phyloP scores from a whole-genome alignment of 768 basidiomycete genomes.

The Cystobasidium onofrii region DNA sequence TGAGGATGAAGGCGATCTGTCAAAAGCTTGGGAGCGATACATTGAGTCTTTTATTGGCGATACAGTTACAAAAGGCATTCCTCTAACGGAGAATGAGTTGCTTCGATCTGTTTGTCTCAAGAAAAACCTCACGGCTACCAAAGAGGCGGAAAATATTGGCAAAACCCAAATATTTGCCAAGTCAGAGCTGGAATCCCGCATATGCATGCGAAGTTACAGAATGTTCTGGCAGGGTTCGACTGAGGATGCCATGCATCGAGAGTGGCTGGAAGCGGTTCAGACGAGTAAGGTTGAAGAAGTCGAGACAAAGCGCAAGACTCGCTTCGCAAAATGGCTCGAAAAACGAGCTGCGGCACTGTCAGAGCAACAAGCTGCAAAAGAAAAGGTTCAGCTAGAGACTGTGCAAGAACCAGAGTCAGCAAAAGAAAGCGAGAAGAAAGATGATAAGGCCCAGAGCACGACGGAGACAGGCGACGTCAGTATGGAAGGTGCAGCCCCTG shows the following conservation, averaged over 20 bases:
- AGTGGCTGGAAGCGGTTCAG: slow-evolving; percentile 31
- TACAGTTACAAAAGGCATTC: slow-evolving; percentile 27
- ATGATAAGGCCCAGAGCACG: neutral
- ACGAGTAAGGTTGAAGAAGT: slow-evolving; percentile 28
- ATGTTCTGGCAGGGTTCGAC: slow-evolving; percentile 65
- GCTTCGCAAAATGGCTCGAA: slow-evolving; percentile 2
- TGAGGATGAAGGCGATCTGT: slow-evolving; percentile 47
- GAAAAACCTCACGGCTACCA: neutral
- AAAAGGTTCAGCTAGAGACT: neutral
- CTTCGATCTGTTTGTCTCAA: slow-evolving; percentile 18
- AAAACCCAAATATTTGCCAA: slow-evolving; percentile 23
- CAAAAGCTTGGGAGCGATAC: slow-evolving; percentile 49
- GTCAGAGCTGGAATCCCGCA: slow-evolving; percentile 65
- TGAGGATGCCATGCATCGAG: slow-evolving; percentile 42
- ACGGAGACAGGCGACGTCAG: neutral
- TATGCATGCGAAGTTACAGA: slow-evolving; percentile 65
- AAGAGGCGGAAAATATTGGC: neutral
- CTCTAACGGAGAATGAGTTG: slow-evolving; percentile 13
- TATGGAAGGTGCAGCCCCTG: neutral
- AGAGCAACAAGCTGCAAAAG: neutral
- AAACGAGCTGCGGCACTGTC: neutral
- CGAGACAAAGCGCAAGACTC: slow-evolving; percentile 3
- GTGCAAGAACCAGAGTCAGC: neutral
- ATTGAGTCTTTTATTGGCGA: slow-evolving; percentile 46
- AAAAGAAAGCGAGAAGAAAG: neutral